These are phyloP conservation scores for Sugiyamaella lignohabitans DNA, from an alignment of 805 yeast species.

Conservation along the genomic window DNA sequence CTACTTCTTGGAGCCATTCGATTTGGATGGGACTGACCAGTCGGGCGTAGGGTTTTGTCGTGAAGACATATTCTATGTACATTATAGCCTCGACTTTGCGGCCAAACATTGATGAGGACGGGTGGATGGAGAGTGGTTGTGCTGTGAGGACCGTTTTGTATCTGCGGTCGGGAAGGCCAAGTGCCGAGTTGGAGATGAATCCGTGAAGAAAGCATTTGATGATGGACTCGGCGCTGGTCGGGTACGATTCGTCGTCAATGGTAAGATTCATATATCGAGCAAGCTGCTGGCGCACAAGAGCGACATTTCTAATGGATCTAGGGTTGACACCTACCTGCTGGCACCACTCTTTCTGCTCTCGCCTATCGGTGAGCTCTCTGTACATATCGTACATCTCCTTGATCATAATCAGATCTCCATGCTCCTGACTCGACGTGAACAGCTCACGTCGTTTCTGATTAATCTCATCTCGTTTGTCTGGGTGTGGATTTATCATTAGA, in stretches of 20 bases:
- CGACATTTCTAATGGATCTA: conserved; percentile 74
- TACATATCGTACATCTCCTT: conserved; percentile 68
- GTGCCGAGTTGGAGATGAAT: conserved; percentile 80
- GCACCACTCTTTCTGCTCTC: conserved; percentile 78
- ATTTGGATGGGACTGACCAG: conserved; percentile 75
- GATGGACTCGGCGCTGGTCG: conserved; percentile 28
- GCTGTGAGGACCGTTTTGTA: conserved; percentile 75
- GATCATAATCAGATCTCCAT: conserved; percentile 79
- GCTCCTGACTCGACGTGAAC: conserved; percentile 61
- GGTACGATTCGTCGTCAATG: neutral
- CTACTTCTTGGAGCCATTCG: conserved; percentile 79
- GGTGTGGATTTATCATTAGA: conserved; percentile 68
- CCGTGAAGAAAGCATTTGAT: conserved; percentile 80
- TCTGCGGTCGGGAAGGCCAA: conserved; percentile 91
- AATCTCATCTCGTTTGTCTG: conserved; percentile 77
- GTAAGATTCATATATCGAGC: conserved; percentile 50
- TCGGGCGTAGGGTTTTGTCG: conserved; percentile 89
- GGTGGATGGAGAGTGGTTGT: conserved; percentile 82
- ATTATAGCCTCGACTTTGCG: conserved; percentile 75
- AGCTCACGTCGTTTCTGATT: conserved; percentile 64
- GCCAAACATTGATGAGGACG: conserved; percentile 84
- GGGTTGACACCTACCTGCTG: conserved; percentile 64
- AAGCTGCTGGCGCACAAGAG: conserved; percentile 69
- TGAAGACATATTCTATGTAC: conserved; percentile 91
- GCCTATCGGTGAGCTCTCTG: conserved; percentile 37